Base-by-base conservation (phyloP, 176 grass and related monocot genomes). In the Raddia guianensis region DNA sequence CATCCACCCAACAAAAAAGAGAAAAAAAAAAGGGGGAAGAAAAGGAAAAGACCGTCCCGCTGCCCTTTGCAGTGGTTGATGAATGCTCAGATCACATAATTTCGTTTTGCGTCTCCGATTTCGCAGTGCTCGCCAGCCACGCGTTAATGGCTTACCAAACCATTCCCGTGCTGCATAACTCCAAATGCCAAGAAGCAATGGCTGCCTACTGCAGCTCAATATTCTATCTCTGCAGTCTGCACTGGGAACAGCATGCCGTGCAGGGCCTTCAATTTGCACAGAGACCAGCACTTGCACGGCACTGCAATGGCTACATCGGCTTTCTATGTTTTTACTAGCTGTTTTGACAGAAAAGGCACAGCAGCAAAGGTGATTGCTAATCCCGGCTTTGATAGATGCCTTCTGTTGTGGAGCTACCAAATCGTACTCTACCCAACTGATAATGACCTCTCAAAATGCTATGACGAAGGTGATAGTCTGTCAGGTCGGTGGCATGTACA, bases 91-190 rank as follows among this genome's bases (percentile, higher is more conserved):
- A 72, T 63, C 53, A 33, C 20, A 54, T 33, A 52, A 34, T 48
- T 56, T 70, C n/a, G 56, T 7, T 46, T 9, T 14, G 18, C 55
- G 33, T 20, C 9, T 42, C 12, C 80, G 45, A 11, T 12, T 48
- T 16, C 37, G n/a, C 48, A 42, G 34, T 54, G 82, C 40, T 32
- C 53, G 32, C 56, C 55, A 14, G 63, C 11, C 68, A 33, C 14
- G 60, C 16, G 49, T 66, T 6, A 44, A 56, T 56, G 71, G 47
- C 16, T 11, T 14, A 72, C 73, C 66, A 0, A 83, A 83, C 67
- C 68, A 77, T 27, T 77, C 49, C 48, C 73, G 66, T 64, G 72
- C 55, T 27, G 48, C 56, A 58, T 66, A 77, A 56, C 79, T 87
- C 73, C 85, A 72, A 48, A 68, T 16, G 77, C 64, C 72, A 82